These are phyloP conservation scores for Pelargonium myrrhifolium DNA, from an alignment of 441 rosid species.

Conservation along the genomic window DNA sequence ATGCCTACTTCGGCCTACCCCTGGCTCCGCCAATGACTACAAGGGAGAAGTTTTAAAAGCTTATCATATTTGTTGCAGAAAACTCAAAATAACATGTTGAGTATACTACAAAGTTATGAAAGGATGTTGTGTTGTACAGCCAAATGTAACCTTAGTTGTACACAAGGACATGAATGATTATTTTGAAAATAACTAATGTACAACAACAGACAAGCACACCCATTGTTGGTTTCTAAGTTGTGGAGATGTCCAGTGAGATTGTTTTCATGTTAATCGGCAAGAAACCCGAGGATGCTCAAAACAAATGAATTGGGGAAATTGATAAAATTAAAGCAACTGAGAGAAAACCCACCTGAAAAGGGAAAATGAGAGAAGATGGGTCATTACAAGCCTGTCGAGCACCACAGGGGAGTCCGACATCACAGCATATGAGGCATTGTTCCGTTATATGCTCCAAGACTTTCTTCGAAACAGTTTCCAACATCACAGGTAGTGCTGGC, in stretches of 20 bases:
- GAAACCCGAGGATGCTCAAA: background rate
- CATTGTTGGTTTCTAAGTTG: background rate
- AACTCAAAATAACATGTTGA: no score
- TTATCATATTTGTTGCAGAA: no score
- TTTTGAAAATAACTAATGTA: no score
- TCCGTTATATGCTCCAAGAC: slow-evolving; percentile 81
- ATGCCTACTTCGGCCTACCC: no score
- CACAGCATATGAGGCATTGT: slow-evolving; percentile 89
- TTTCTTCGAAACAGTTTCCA: slow-evolving; percentile 68
- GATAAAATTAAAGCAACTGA: background rate
- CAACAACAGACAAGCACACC: no score
- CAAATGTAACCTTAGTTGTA: no score
- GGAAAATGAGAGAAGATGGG: slow-evolving; percentile 86
- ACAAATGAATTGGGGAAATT: background rate
- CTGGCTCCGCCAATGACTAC: no score
- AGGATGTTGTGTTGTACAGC: no score
- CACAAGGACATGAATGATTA: no score
- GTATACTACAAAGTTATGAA: no score
- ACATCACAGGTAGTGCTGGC: slow-evolving; percentile 74
- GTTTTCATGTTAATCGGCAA: background rate
- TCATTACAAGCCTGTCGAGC: slow-evolving; percentile 84
- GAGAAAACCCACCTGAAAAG: slow-evolving; percentile 66
- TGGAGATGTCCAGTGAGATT: background rate
- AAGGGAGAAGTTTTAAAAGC: slow-evolving; percentile 4
- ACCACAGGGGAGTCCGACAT: slow-evolving; percentile 82